Evolutionary conservation across 345 rosid genomes (phyloP).

Genomic region (Mallotus nudiflorus): DNA sequence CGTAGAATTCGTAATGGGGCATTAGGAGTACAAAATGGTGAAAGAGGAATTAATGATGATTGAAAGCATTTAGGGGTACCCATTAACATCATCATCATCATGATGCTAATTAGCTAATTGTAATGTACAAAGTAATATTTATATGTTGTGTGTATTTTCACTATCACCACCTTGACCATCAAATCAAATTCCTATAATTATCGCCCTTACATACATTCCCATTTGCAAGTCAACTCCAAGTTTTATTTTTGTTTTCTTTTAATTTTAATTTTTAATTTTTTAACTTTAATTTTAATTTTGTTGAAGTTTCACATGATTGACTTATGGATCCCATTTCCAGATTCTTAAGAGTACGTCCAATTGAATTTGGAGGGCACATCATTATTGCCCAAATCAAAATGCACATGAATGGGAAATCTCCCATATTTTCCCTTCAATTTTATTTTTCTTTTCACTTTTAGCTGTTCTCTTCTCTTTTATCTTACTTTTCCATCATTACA

Average conservation of each 20-base stretch:
- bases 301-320: constrained; percentile 6
- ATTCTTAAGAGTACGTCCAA: constrained; percentile 1
- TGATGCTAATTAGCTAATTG: background rate
- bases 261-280: no score
- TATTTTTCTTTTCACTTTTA: background rate
- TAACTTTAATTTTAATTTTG: background rate
- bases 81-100: background rate
- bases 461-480: background rate
- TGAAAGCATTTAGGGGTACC: background rate
- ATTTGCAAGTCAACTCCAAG: constrained; percentile 11
- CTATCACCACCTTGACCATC: constrained; percentile 8
- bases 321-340: background rate
- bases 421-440: background rate
- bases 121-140: background rate
- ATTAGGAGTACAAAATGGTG: background rate
- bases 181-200: background rate
- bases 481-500: constrained; percentile 15
- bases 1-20: background rate
- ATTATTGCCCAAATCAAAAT: constrained; percentile 24
- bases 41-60: background rate
- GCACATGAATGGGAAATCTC: constrained; percentile 29
- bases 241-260: no score
- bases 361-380: constrained; percentile 5
- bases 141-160: background rate
- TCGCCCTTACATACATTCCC: background rate